These are phyloP conservation scores for Phycomyces nitens DNA, from an alignment of 192 early-diverging fungal species.

Conservation along the genomic window DNA sequence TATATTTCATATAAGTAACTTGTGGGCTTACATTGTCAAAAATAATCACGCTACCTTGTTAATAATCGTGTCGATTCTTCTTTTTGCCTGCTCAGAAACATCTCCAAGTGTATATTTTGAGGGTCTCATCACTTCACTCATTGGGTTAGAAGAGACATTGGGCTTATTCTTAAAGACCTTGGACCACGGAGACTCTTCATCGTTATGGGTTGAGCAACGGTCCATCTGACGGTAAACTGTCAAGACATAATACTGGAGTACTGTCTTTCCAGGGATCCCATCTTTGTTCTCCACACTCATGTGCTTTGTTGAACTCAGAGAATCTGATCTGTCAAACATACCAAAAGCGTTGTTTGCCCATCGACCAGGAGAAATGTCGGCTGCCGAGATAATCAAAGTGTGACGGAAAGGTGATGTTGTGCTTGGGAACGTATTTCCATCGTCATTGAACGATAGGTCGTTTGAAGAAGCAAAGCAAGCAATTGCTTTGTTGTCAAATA, in stretches of 20 bases:
- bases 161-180: slow-evolving; percentile 16
- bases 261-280: neutral
- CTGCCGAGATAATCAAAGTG: slow-evolving; percentile 17
- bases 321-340: neutral
- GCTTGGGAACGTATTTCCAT: neutral
- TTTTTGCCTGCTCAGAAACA: slow-evolving; percentile 23
- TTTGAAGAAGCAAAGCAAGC: slow-evolving; percentile 41
- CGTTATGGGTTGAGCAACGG: neutral
- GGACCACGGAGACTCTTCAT: slow-evolving; percentile 14
- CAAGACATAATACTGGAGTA: slow-evolving; percentile 27
- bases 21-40: neutral
- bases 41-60: neutral
- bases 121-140: slow-evolving; percentile 24
- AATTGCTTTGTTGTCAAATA: slow-evolving; percentile 35
- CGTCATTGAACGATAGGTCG: slow-evolving; percentile 21
- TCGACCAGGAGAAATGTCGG: neutral
- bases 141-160: slow-evolving; percentile 5
- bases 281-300: neutral
- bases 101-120: slow-evolving; percentile 14
- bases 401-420: slow-evolving; percentile 11
- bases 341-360: neutral
- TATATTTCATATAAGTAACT: neutral
- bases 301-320: neutral
- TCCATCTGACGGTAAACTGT: slow-evolving; percentile 21
- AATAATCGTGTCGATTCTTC: slow-evolving; percentile 7